These are phyloP conservation scores for Pythium angustatum DNA, from an alignment of 352 stramenopile species.

Conservation along the genomic window DNA sequence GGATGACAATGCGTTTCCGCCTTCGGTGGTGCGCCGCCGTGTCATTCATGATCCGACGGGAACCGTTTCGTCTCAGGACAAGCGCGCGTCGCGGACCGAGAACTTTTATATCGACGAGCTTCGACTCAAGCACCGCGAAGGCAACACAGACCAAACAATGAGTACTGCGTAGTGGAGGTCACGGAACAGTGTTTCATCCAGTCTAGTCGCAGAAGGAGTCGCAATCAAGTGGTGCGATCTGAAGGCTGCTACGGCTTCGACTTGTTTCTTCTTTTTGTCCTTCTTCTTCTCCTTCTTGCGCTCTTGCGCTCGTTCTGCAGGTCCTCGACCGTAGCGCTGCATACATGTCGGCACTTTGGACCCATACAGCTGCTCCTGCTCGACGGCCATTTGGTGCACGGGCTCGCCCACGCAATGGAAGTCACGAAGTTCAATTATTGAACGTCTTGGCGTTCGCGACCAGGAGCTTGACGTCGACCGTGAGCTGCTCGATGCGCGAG, in stretches of 20 bases:
- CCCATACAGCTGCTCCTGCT: slow-evolving; percentile 77
- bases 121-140: not conserved
- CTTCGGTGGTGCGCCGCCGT: not conserved
- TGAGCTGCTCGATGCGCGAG: slow-evolving; percentile 75
- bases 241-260: slow-evolving; percentile 40
- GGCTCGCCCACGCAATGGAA: slow-evolving; percentile 72
- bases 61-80: not conserved
- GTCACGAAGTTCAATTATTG: too few species aligned
- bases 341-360: slow-evolving; percentile 62
- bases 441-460: slow-evolving; percentile 85
- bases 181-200: too few species aligned
- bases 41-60: not conserved
- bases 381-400: slow-evolving; percentile 82
- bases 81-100: not conserved
- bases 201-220: too few species aligned
- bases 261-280: slow-evolving; percentile 89
- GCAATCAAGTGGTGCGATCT: not conserved
- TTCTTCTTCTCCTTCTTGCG: slow-evolving; percentile 91
- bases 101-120: not conserved
- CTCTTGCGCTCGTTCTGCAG: slow-evolving; percentile 79
- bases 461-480: slow-evolving; percentile 76
- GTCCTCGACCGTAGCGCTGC: slow-evolving; percentile 75
- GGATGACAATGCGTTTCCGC: not conserved
- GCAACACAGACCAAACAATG: not conserved
- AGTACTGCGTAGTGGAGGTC: not conserved